Base-by-base conservation (phyloP, 2,329 filamentous ascomycete genomes). In the Fusarium proliferatum region DNA sequence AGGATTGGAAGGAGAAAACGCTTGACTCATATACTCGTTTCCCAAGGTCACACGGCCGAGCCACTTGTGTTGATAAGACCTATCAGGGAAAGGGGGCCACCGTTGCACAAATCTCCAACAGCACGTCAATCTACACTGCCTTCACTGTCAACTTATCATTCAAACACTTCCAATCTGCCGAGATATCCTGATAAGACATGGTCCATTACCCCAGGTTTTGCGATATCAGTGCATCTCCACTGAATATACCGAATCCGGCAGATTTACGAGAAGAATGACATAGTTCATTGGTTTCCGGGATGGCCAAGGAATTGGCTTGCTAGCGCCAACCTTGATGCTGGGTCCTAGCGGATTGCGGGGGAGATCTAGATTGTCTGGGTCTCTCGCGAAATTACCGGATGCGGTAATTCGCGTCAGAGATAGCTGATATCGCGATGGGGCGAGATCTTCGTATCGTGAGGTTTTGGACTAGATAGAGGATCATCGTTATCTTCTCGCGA, bases 191-290 rank as follows among this genome's bases (percentile, higher is more conserved):
- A 69, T 69, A 69, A 68, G 48, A 5, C 19, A 13, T 28, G 3
- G 16, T 21, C 26, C 21, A 51, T 38, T 69, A 68, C 66, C 57
- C 66, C 66, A 69, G 51, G 39, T 69, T 69, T 46, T 49, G 11
- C 19, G 21, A 43, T 42, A 23, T 11, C 51, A 42, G 10, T 10
- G 21, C 15, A 2, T 6, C n/a, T 36, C 65, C 65, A 23, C 63
- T 52, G 1, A 52, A 69, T 28, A 17, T 63, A 46, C 66, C 39
- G 0, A 3, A 69, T 39, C 1, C 6, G 45, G 65, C 16, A 69
- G 17, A 38, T 9, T 39, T 33, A 2, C 17, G 66, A 69, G 66
- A 69, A 30, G 1, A 10, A 0, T 1, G 6, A 0, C 2, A 1
- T 3, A 6, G 1, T 1, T 52, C 3, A 64, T 69, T 69, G 58